These are phyloP conservation scores for Friedmanniomyces simplex DNA, from an alignment of 495 filamentous ascomycete species.

Conservation along the genomic window DNA sequence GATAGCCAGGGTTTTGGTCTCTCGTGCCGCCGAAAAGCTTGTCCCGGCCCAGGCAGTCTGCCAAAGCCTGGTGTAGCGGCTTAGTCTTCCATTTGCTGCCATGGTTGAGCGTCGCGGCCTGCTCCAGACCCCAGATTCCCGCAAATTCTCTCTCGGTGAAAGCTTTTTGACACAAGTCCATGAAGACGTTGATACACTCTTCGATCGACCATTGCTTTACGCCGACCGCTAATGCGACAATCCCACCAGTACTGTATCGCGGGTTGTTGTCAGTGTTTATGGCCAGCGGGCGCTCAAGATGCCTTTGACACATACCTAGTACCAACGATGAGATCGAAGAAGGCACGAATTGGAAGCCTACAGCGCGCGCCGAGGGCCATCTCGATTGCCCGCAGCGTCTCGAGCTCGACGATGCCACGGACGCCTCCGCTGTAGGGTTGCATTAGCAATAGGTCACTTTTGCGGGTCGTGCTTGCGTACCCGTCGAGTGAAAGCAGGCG, in stretches of 20 bases:
- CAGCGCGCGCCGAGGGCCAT: neutral
- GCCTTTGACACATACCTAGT: constrained; percentile 16
- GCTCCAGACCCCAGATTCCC: constrained; percentile 27
- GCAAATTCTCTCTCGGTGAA: constrained; percentile 33
- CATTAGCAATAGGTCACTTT: too few species aligned
- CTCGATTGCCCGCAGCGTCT: neutral
- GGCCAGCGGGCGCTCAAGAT: too few species aligned
- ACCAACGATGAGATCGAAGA: constrained; percentile 22
- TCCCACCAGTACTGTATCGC: constrained; percentile 36
- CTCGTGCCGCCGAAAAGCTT: constrained; percentile 20
- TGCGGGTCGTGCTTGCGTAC: too few species aligned
- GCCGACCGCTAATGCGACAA: constrained; percentile 46
- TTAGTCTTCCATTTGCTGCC: constrained; percentile 16
- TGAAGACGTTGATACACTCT: constrained; percentile 34
- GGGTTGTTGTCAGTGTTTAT: too few species aligned
- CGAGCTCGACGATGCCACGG: constrained; percentile 13
- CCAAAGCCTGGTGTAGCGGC: neutral
- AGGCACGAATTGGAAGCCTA: constrained; percentile 6
- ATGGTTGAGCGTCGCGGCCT: constrained; percentile 29
- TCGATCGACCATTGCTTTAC: constrained; percentile 37
- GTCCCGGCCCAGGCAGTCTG: neutral
- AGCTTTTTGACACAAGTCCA: constrained; percentile 30
- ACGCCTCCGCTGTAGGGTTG: constrained; percentile 2
- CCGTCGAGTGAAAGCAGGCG: neutral
- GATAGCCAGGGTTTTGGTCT: constrained; percentile 19